Base-by-base conservation (phyloP, 2,329 filamentous ascomycete species). In the Sporothrix inflata region DNA sequence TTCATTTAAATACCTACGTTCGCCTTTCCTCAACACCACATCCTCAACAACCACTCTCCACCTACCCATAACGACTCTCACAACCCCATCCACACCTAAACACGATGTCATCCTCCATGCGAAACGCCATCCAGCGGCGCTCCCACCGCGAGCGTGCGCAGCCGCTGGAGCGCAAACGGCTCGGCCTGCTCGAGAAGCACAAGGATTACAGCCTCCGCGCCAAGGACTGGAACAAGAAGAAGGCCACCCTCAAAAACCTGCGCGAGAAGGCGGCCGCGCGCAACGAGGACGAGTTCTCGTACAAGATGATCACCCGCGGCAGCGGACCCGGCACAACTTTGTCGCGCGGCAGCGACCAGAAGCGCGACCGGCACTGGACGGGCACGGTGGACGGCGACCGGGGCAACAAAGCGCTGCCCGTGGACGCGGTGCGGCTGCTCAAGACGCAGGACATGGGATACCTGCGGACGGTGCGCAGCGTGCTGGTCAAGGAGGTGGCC, bases 151-250 rank as follows among this genome's bases (percentile, higher is more conserved):
- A 98, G 86, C 91, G 96, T 77, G 92, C 93, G 47, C 96, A 98
- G 81, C 92, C 94, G 53, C 82, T 89, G 75, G 92, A 94, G 79
- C 93, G 96, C 70, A 85, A 91, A 76, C 93, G 93, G 84, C 94
- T 94, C 83, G 96, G 96, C 75, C 88, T 98, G 27, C 90, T 98
- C 74, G 96, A 98, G 82, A 98, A 99, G 84, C 92, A 96, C 87
- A 98, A 98, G 74, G 75, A 76, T 71, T 76, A 76, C 74, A 66
- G 67, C 19, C 72, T 89, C 69, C 89, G 90, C 74, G 88, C 90
- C 34, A 84, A 86, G 76, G 90, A 92, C 79, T 90, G 88, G 84
- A 89, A 89, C 78, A 85, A 86, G 80, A 92, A 92, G 78, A 89
- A 92, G 79, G 79, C 81, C 0, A 84, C 86, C 70, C 85, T 92